Percentiles rank a stretch among this genome's conserved stretches.
Evolutionary conservation across 306 rosid species (phyloP).

Genomic region (Rosa rugosa): DNA sequence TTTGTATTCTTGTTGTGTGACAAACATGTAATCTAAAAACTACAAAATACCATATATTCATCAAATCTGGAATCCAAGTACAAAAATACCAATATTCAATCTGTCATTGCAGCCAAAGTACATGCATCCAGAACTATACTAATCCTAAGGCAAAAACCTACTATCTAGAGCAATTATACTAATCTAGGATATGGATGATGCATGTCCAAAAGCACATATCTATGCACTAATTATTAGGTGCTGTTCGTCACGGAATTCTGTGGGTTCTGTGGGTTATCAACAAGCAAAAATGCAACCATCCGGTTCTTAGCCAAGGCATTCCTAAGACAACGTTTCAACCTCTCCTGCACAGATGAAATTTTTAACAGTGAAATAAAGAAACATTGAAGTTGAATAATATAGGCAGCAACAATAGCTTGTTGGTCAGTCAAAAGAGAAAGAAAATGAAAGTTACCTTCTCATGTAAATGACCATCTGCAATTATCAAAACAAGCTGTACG

Average conservation of each 20-base stretch:
- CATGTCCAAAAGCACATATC: no score
- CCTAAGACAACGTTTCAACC: conserved; percentile 55
- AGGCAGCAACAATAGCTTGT: neutral
- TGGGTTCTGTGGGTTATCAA: conserved; percentile 65
- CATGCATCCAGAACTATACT: no score
- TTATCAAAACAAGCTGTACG: conserved; percentile 75
- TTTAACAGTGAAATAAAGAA: neutral
- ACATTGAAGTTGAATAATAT: neutral
- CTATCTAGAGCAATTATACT: no score
- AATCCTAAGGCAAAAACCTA: no score
- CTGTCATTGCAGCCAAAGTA: no score
- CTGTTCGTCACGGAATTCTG: conserved; percentile 61
- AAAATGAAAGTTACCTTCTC: conserved; percentile 53
- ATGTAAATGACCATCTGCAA: conserved; percentile 77
- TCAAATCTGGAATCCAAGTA: no score
- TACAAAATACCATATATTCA: no score
- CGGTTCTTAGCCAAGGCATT: conserved; percentile 58
- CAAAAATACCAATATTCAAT: no score
- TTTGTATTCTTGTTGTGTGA: no score
- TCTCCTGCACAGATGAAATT: conserved; percentile 41
- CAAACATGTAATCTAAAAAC: no score
- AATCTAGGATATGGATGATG: no score
- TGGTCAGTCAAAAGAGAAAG: neutral
- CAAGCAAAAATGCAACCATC: conserved; percentile 82
- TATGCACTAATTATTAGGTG: no score